Conservation (phyloP, 2,329 filamentous ascomycete genomes). For the Remersonia thermophila region DNA sequence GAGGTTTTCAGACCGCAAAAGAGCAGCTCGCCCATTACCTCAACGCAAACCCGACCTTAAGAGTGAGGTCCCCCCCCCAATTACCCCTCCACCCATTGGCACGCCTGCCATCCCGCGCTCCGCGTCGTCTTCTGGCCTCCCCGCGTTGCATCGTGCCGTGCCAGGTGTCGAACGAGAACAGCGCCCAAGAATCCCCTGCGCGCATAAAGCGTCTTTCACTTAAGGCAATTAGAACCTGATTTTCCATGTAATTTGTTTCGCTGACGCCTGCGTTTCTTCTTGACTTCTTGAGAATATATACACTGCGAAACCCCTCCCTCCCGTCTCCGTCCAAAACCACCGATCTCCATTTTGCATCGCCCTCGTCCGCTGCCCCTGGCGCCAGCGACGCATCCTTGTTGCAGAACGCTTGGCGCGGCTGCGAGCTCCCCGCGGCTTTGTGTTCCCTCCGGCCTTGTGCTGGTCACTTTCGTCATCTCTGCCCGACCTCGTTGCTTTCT, state of each 20-base stretch:
- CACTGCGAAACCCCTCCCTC: no score
- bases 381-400: no score
- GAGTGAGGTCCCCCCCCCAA: neutral
- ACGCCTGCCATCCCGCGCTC: no score
- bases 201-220: constrained; percentile 3
- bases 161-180: constrained; percentile 3
- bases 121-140: neutral
- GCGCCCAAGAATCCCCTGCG: neutral
- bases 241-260: neutral
- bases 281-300: no score
- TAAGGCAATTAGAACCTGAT: no score
- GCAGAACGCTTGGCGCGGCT: constrained; percentile 8
- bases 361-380: neutral
- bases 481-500: constrained; percentile 8
- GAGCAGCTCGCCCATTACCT: no score
- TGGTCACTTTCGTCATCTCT: constrained; percentile 5
- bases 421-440: neutral
- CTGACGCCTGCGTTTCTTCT: no score
- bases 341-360: no score
- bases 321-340: no score
- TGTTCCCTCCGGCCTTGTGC: neutral
- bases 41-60: no score
- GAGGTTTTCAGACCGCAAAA: no score
- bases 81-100: neutral
- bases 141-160: constrained; percentile 11